Base-by-base conservation (phyloP, 2,329 filamentous ascomycete species). In the Sclerotinia trifoliorum region DNA sequence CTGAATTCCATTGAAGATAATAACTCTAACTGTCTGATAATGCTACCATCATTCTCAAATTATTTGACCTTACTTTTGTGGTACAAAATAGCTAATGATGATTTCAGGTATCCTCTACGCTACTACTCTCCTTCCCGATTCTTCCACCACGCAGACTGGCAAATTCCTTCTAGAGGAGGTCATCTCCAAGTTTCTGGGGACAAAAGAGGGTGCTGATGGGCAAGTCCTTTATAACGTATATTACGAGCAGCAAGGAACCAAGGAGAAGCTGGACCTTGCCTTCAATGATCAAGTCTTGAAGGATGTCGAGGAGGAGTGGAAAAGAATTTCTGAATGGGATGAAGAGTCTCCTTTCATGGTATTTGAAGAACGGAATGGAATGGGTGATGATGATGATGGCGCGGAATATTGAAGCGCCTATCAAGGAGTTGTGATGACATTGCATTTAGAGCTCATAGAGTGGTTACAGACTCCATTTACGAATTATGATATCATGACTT, bases 1-100 rank as follows among this genome's bases (percentile, higher is more conserved):
- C 94, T 94, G 94, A 96, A 90, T 82, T 82, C 80, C 85, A 85
- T 90, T 96, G 94, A 96, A 88, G 93, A 95, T 85, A 85, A 84
- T 84, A 86, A 86, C 88, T 93, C 90, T 94, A 89, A 94, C 89
- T 92, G 89, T 82, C 93, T 96, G 93, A 96, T 87, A 81, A 83
- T 80, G 83, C 74, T 46, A 32, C 29, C 70, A 75, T 68, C 70
- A 72, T 70, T 69, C 26, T 62, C 35, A 69, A 65, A 55, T 42
- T 62, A 42, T 52, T 71, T 26, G 66, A 69, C 48, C 57, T 51
- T 42, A 35, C 57, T 48, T 51, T 67, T 67, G 39, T 17, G 44
- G 66, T 65, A 52, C 51, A 51, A 69, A 69, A 70, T 75, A 71
- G 74, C 66, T 70, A 68, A 46, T 69, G 67, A 11, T 24, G 21